Evolutionary conservation across 1,139 yeast genomes (phyloP), one percentile per base, ranked within the genome.

Genomic region (Debaryomyces fabryi): DNA sequence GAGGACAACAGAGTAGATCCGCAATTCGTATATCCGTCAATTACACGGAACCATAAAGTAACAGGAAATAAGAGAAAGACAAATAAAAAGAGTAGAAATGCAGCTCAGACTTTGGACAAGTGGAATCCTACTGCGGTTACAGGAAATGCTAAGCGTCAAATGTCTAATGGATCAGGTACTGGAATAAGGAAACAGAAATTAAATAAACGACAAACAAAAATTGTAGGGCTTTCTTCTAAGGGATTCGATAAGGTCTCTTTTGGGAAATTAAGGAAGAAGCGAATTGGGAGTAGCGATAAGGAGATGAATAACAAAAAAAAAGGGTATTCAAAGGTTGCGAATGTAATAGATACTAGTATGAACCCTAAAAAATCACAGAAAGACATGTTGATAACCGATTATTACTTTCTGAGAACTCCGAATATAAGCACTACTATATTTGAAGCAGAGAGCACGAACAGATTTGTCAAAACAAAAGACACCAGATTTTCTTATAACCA

Each of bases 391-490:
- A 52, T 42, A 16, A 44, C 52, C 39, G 53, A 55, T 23, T 65
- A 62, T 42, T 51, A 56, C 9, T 70, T 63, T 49, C 65, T 58
- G 54, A 61, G 76, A 46, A 54, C 57, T 12, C 78, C 78, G 0
- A 48, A 50, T n/a, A 56, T 58, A 23, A 59, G 63, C 25, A 74
- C 79, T 1, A 65, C 70, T 0, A 68, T 57, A 0, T 59, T 70
- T 47, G 81, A 76, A 55, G 76, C 68, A 0, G 79, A 73, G 48
- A 71, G 73, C 47, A 54, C 58, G 2, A 55, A 52, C 4, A 54
- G 49, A 16, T 64, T 52, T 29, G 21, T 30, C 9, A 30, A 29
- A 30, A n/a, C 36, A 8, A 40, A 32, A n/a, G 43, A 32, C 13
- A 32, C 6, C n/a, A 39, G n/a, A 15, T 27, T 25, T 39, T 10